Evolutionary conservation across 495 filamentous ascomycete species (phyloP), one percentile per base, ranked within the genome.

Genomic region (Penicillium tannophilum): DNA sequence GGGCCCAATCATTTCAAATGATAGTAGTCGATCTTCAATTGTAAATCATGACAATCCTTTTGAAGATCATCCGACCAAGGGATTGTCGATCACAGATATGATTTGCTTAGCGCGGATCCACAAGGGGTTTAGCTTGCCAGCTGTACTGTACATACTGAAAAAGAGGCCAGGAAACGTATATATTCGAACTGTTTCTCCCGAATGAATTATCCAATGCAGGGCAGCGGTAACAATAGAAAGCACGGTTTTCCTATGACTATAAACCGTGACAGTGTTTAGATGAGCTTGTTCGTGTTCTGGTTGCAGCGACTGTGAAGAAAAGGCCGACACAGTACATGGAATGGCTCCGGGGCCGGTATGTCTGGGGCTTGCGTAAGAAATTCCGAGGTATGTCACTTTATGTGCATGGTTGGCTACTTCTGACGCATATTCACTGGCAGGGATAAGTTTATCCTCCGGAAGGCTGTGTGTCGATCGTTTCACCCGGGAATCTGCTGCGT

Each of bases 1-100:
- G 46, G 46, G 46, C 26, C 26, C 46, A 49, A 31, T 49, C 23
- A 49, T 49, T 49, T 49, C 46, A 49, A 28, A 49, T 31, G 24
- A 49, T 24, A 28, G 16, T 30, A 49, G 24, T 41, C 39, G 23
- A 49, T 31, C 5, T 28, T 19, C 17, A 31, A 49, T 6, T 49
- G 26, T 19, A n/a, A 30, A 49, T 49, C 26, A 28, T 31, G 6
- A 5, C 26, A 30, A 28, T 49, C 26, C 26, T 24, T 49, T 7
- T 33, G 11, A 48, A 48, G 24, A 49, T 49, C 46, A 49, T 31
- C 26, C 16, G 46, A 30, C 12, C 4, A 49, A 49, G 46, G 46
- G 46, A 26, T 10, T 49, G 46, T 28, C 16, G 46, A 49, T 49
- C 46, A 49, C 31, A 28, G 46, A 49, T 49, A 26, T 49, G 26